These are phyloP conservation scores for Sporodiniella umbellata DNA, from an alignment of 371 early-diverging fungal genomes.

Conservation along the genomic window DNA sequence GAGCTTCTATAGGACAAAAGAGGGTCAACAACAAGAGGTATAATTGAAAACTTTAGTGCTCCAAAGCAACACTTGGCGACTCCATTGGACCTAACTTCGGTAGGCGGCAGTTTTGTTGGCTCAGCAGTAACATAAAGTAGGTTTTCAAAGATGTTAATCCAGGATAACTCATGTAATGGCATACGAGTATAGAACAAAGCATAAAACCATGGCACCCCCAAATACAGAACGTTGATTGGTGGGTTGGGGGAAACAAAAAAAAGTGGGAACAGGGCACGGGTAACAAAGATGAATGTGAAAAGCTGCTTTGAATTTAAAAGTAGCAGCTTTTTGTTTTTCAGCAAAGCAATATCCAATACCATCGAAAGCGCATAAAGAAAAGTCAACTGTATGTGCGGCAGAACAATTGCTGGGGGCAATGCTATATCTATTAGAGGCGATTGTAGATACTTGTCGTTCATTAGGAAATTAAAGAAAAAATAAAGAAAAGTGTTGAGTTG, in stretches of 20 bases:
- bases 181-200: slow-evolving; percentile 17
- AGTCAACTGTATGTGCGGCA: slow-evolving; percentile 3
- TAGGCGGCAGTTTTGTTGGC: not conserved
- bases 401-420: slow-evolving; percentile 19
- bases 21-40: slow-evolving; percentile 18
- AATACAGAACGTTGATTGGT: slow-evolving; percentile 9
- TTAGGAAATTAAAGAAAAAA: not conserved
- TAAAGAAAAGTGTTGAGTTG: too few species aligned
- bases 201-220: slow-evolving; percentile 22
- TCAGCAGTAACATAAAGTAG: slow-evolving; percentile 1
- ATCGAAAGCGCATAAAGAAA: slow-evolving; percentile 4
- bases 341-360: slow-evolving; percentile 7
- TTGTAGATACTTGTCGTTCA: slow-evolving; percentile 9
- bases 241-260: slow-evolving; percentile 10
- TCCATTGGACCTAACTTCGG: slow-evolving; percentile 16
- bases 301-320: slow-evolving; percentile 4
- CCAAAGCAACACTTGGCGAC: slow-evolving; percentile 18
- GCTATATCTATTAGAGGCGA: slow-evolving; percentile 18
- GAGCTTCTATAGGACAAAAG: slow-evolving; percentile 8
- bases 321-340: slow-evolving; percentile 11
- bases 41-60: slow-evolving; percentile 19
- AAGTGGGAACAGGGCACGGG: slow-evolving; percentile 16
- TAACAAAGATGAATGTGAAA: slow-evolving; percentile 3
- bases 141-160: not conserved
- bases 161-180: slow-evolving; percentile 1